Base-by-base conservation (phyloP, 1,139 yeast genomes). In the Candida buenavistaensis region DNA sequence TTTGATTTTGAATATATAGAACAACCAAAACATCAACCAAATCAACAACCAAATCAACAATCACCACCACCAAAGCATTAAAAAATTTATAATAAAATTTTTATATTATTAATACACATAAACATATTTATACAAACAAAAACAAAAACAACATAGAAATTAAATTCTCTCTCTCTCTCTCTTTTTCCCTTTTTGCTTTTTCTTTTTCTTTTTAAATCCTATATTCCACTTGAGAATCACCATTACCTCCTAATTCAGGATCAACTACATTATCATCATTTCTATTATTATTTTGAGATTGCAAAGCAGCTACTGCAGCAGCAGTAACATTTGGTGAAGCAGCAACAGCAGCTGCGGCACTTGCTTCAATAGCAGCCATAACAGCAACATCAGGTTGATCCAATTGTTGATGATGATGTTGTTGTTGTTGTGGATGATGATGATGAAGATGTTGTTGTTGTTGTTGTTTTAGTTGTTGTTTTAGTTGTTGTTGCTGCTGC, bases 331-430 rank as follows among this genome's bases (percentile, higher is more conserved):
- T 57, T 3, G 59, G 58, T 8, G 54, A 53, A 27, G 52, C 55
- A 16, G 33, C 25, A 35, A 51, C 58, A 36, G 53, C 50, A 6
- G 55, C 52, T 7, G 54, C 56, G 21, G 38, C 39, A 19, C 44
- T 41, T 3, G 48, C 64, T 44, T 59, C 71, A 46, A 69, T 65
- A n/a, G 74, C 75, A 5, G 74, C 75, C 36, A 68, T 62, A 7
- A 68, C 74, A 25, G 70, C 72, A 27, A 69, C 66, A 37, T 69
- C 75, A 0, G 39, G 39, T 21, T 36, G 39, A 26, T 36, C 39
- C 10, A 36, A 26, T 12, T 27, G 30, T 23, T 25, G 30, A 16
- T 28, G 23, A 40, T 65, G 72, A 39, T 54, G 60, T 26, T 53
- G 54, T 20, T 52, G 60, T 28, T 51, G 59, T 28, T 43, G 57